Evolutionary conservation across 306 rosid species (phyloP).

Genomic region (Begonia fuchsioides): DNA sequence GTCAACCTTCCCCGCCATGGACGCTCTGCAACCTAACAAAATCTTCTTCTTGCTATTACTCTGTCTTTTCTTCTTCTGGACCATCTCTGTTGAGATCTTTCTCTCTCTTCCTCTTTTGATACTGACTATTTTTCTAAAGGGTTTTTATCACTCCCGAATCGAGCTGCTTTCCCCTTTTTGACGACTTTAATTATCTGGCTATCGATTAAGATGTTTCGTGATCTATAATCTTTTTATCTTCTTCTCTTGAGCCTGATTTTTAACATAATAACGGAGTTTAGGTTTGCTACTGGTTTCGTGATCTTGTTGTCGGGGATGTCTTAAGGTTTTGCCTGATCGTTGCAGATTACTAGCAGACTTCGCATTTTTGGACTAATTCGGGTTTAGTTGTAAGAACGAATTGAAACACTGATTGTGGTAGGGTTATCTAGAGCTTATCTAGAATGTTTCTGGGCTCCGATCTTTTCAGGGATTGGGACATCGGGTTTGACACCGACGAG

Average conservation of each 20-base stretch:
- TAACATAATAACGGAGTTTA: slow-evolving; percentile 12
- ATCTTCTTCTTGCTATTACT: background rate
- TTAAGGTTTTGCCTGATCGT: background rate
- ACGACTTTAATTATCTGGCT: slow-evolving; percentile 11
- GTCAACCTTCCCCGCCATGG: too few species aligned
- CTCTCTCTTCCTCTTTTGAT: background rate
- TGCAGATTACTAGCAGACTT: background rate
- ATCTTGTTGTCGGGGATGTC: slow-evolving; percentile 9
- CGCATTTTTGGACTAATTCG: background rate
- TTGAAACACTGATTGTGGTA: background rate
- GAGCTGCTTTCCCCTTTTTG: slow-evolving; percentile 10
- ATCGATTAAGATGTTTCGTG: slow-evolving; percentile 4
- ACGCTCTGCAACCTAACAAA: too few species aligned
- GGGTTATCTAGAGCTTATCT: background rate
- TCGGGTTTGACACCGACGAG: slow-evolving; percentile 18
- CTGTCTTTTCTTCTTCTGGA: background rate
- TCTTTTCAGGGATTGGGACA: slow-evolving; percentile 16
- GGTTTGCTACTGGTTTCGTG: slow-evolving; percentile 14
- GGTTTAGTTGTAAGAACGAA: background rate
- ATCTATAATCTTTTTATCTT: background rate
- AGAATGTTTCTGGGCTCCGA: slow-evolving; percentile 21
- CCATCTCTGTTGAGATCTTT: slow-evolving; percentile 14
- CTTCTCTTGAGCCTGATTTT: background rate
- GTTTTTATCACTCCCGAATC: slow-evolving; percentile 7
- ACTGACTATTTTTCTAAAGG: too few species aligned